A percentile compares a stretch with the other conserved stretches of the same genome.
phyloP scores from a whole-genome alignment of 208 protist genomes.

The Trypanosoma avium region DNA sequence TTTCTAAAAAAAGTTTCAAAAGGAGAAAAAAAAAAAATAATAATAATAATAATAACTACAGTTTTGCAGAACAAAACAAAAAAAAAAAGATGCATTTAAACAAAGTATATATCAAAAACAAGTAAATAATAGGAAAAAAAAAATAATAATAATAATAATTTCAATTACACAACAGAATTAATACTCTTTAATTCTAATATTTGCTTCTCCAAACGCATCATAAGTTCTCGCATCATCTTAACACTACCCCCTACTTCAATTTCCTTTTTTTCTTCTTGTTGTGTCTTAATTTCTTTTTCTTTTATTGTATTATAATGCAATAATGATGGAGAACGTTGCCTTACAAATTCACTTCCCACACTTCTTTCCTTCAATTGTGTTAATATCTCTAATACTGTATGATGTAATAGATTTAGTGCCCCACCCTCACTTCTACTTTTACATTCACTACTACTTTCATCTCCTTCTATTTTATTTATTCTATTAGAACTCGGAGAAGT shows the following conservation, averaged over 20 bases:
- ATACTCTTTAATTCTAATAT: neutral
- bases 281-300: neutral
- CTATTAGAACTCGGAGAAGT: neutral
- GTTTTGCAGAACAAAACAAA: constrained; percentile 5
- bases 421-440: neutral
- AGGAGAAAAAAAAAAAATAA: too few species aligned
- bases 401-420: neutral
- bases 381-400: neutral
- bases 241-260: neutral
- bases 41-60: too few species aligned
- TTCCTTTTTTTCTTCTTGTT: neutral
- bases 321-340: too few species aligned
- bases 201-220: constrained; percentile 3
- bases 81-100: neutral
- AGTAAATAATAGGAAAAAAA: constrained; percentile 3
- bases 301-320: too few species aligned
- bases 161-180: neutral
- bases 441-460: neutral
- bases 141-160: neutral
- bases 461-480: neutral
- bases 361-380: neutral
- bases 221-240: neutral
- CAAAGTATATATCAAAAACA: neutral
- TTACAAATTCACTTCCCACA: too few species aligned
- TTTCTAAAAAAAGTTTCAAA: too few species aligned